phyloP scores from a whole-genome alignment of 1,284 basidiomycete genomes.

The Sanguinoderma infundibulare region DNA sequence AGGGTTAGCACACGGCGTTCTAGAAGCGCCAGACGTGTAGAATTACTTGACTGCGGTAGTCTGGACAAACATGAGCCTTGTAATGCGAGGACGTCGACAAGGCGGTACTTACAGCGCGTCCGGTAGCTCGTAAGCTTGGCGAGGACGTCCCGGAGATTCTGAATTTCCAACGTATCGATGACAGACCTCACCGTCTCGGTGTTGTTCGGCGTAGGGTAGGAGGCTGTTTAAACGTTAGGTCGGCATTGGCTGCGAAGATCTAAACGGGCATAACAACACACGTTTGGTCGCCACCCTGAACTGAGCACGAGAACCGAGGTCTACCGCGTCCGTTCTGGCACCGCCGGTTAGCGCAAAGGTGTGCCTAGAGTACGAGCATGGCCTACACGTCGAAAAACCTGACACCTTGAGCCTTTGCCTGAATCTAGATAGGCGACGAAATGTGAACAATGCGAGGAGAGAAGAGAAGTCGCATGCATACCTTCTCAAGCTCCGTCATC shows the following conservation, averaged over 20 bases:
- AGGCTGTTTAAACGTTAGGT: conserved; percentile 8
- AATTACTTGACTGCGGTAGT: conserved; percentile 77
- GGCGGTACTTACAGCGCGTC: conserved; percentile 60
- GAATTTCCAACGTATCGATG: conserved; percentile 67
- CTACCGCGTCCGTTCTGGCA: conserved; percentile 74
- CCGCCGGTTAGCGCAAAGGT: conserved; percentile 14
- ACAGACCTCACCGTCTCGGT: conserved; percentile 62
- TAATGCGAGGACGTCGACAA: neutral
- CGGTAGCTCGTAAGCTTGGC: conserved; percentile 76
- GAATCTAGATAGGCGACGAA: conserved; percentile 54
- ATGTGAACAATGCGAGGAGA: conserved; percentile 19
- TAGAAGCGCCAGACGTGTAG: neutral
- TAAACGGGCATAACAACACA: conserved; percentile 33
- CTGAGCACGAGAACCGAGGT: conserved; percentile 54
- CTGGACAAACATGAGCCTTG: conserved; percentile 44
- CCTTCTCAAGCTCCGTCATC: conserved; percentile 88
- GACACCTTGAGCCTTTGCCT: conserved; percentile 73
- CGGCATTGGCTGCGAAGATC: neutral
- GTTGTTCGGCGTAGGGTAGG: conserved; percentile 62
- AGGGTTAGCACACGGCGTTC: conserved; percentile 16
- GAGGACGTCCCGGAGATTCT: conserved; percentile 71
- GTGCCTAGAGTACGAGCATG: conserved; percentile 8
- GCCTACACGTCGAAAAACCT: conserved; percentile 89
- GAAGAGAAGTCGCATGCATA: conserved; percentile 27
- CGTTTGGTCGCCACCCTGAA: conserved; percentile 43